These are phyloP conservation scores for Proteromonas lacertae DNA, from an alignment of 352 stramenopile species.

Conservation along the genomic window DNA sequence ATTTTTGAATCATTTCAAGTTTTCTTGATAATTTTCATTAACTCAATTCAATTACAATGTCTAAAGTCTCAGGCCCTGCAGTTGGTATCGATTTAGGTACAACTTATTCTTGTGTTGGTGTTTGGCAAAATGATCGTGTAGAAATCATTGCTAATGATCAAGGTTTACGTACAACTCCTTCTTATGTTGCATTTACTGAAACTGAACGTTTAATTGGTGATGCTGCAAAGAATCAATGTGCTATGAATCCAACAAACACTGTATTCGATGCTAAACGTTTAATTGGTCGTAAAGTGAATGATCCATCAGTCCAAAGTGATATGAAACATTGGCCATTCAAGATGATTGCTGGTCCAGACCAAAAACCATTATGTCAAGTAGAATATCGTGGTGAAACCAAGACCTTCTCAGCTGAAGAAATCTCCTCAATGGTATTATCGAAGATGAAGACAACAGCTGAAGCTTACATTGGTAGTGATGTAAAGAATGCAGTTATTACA, in stretches of 20 bases:
- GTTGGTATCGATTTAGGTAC: slow-evolving; percentile 87
- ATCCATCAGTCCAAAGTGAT: slow-evolving; percentile 23
- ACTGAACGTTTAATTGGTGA: slow-evolving; percentile 68
- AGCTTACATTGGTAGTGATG: slow-evolving; percentile 27
- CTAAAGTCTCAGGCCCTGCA: slow-evolving; percentile 36
- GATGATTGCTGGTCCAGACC: slow-evolving; percentile 17
- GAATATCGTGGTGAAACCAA: slow-evolving; percentile 42
- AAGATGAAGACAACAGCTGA: slow-evolving; percentile 44
- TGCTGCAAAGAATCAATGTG: slow-evolving; percentile 52
- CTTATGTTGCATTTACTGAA: slow-evolving; percentile 48
- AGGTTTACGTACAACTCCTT: slow-evolving; percentile 58
- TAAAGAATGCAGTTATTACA: slow-evolving; percentile 61
- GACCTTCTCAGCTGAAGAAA: slow-evolving; percentile 34
- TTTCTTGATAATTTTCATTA: too few relatives aligned
- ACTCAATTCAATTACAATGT: too few relatives aligned
- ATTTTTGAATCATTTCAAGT: too few relatives aligned
- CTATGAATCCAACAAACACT: too few relatives aligned
- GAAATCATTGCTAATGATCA: slow-evolving; percentile 64
- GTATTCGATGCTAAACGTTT: slow-evolving; percentile 39
- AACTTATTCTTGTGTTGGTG: slow-evolving; percentile 76
- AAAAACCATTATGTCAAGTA: slow-evolving; percentile 42
- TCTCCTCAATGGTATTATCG: slow-evolving; percentile 38
- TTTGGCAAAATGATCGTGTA: slow-evolving; percentile 82
- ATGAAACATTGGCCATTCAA: slow-evolving; percentile 45
- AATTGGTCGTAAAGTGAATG: slow-evolving; percentile 26